Base-by-base conservation (phyloP, 306 rosid species). In the Castanea sativa region DNA sequence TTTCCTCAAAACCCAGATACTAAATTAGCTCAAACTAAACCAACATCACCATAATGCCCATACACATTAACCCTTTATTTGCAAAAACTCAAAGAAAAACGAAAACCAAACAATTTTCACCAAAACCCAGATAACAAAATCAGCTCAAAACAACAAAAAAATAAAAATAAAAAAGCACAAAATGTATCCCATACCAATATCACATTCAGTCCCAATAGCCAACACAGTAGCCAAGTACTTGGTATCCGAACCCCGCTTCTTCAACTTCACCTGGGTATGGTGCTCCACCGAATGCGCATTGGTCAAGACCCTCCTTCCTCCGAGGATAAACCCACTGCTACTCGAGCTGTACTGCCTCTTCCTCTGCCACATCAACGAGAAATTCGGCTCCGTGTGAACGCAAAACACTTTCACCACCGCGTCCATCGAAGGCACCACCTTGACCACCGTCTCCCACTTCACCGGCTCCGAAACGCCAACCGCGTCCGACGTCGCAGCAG, bases 281-380 rank as follows among this genome's bases (percentile, higher is more conserved):
- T 96, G 96, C 91, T 93, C 98, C 49, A 93, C 99, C 0, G 98
- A 96, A 80, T 96, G 98, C 45, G 98, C 99, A 86, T 96, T 93
- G 4, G 98, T 96, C 23, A 96, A 90, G 65, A 96, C 94, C 78
- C 99, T 93, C 81, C 86, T 83, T 10, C 94, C 94, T 8, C 89
- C 80, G 29, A 96, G 91, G 74, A 96, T 91, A 76, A 96, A 96
- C 45, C 99, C 99, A 78, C 97, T 96, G 56, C 99, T 93, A 70
- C 97, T 93, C 6, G 98, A 90, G 81, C 97, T 91, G 65, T 87
- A 96, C 58, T 90, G 99, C 78, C 96, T 84, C 88, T 91, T 96
- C 82, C 98, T 85, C 93, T 93, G 99, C 99, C 99, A 93, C 1
- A 98, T 98, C n/a, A 91, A 76, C 23, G 99, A 96, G 78, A 96